Evolutionary conservation across 495 filamentous ascomycete genomes (phyloP).

Genomic region (Oidiodendron maius): DNA sequence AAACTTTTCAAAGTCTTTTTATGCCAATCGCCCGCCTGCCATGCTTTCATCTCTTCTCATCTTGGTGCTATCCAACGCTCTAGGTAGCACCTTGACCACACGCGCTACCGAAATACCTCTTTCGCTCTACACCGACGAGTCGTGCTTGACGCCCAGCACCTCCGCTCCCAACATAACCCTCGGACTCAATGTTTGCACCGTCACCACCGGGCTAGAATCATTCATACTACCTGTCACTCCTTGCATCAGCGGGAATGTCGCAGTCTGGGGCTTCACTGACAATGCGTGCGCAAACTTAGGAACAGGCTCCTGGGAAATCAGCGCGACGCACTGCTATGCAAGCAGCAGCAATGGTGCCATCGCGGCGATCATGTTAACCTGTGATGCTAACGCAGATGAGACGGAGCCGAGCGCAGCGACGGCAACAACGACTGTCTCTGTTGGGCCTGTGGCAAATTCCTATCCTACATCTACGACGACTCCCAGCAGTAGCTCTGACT

Average conservation of each 20-base stretch:
- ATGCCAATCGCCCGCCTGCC: not conserved
- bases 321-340: not conserved
- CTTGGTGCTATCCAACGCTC: not conserved
- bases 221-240: constrained; percentile 1
- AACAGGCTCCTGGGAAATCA: not conserved
- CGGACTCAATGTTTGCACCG: constrained; percentile 9
- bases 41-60: not conserved
- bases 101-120: not conserved
- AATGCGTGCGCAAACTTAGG: constrained; percentile 4
- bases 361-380: constrained; percentile 3
- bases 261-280: constrained; percentile 2
- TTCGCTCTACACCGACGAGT: constrained; percentile 4
- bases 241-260: constrained; percentile 7
- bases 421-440: constrained; percentile 4
- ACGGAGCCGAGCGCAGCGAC: constrained; percentile 4
- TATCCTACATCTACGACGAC: not conserved
- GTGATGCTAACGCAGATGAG: constrained; percentile 7
- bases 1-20: not conserved
- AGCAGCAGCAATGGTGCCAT: constrained; percentile 2
- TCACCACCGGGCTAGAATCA: constrained; percentile 9
- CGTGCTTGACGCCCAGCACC: constrained; percentile 4
- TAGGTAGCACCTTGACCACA: not conserved
- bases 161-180: constrained; percentile 3
- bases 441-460: constrained; percentile 6
- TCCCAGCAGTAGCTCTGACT: not conserved